Base-by-base conservation (phyloP, 805 yeast species). In the Monosporozyma solicola region DNA sequence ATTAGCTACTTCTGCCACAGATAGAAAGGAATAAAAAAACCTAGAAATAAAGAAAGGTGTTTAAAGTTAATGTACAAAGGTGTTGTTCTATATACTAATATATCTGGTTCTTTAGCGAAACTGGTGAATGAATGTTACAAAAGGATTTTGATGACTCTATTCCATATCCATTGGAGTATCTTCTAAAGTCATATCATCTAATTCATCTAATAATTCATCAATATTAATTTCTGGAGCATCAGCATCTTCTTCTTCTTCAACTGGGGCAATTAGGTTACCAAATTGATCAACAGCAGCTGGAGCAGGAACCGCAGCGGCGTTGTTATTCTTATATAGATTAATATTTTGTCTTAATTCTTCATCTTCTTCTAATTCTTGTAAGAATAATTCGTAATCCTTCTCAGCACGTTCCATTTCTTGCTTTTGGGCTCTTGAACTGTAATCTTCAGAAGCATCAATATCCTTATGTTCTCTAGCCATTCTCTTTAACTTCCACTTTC, bases 351-450 rank as follows among this genome's bases (percentile, higher is more conserved):
- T 86, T 68, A 94, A 79, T 68, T 94, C 99, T 52, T 83, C 83
- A 72, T 94, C 99, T 72, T 94, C 98, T 75, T 94, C 99, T 68
- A 94, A 81, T 70, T 94, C 97, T 74, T 89, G 97, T 73, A 94
- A 80, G 87, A 94, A 94, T 60, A 85, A 67, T 74, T 92, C 99
- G 74, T 89, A 94, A 72, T 92, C 99, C 71, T 82, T 84, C 72
- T 92, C 97, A 5, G 95, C 96, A 62, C 87, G 80, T 69, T 89
- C 98, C 62, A 82, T 83, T 57, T 90, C 97, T 71, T 87, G 94
- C 74, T 80, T 85, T 53, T 88, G 91, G 58, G 81, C 85, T 73
- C 90, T 85, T 2, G 81, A 75, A 56, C 71, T 74, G 58, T 68
- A 68, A 54, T 76, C 80, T 60, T 80, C 83, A 59, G 81, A 77